These are phyloP conservation scores for Quercus lobata DNA, from an alignment of 331 rosid genomes.

Conservation along the genomic window DNA sequence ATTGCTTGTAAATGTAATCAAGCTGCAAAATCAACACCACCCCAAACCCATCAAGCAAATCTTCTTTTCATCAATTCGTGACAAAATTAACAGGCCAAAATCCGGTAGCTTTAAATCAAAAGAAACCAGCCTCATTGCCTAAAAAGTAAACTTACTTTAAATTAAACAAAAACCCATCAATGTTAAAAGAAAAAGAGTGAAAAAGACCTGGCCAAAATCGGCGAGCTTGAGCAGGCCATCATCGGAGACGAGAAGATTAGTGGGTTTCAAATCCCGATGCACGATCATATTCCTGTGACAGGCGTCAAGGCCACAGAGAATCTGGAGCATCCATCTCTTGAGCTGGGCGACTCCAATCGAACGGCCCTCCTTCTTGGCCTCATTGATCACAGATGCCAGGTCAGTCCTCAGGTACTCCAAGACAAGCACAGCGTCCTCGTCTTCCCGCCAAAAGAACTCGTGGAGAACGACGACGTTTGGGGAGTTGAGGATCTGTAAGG, in stretches of 20 bases:
- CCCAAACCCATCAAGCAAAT: not conserved
- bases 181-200: too few species aligned
- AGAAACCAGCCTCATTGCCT: too few species aligned
- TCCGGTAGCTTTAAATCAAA: too few species aligned
- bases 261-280: constrained; percentile 86
- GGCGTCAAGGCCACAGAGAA: constrained; percentile 57
- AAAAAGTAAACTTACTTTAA: too few species aligned
- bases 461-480: constrained; percentile 64
- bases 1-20: not conserved
- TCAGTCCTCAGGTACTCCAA: constrained; percentile 64
- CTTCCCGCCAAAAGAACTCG: constrained; percentile 93
- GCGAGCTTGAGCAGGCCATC: constrained; percentile 84
- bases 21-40: too few species aligned
- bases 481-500: constrained; percentile 54
- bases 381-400: constrained; percentile 50
- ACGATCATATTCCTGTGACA: constrained; percentile 70
- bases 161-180: too few species aligned
- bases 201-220: constrained; percentile 85
- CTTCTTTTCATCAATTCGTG: not conserved
- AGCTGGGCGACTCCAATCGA: constrained; percentile 46
- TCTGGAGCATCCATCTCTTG: constrained; percentile 82
- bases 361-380: constrained; percentile 42
- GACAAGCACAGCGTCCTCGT: constrained; percentile 88
- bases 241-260: constrained; percentile 68
- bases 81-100: too few species aligned